These are phyloP conservation scores for Panellus pusillus DNA, from an alignment of 768 basidiomycete genomes.

Conservation along the genomic window DNA sequence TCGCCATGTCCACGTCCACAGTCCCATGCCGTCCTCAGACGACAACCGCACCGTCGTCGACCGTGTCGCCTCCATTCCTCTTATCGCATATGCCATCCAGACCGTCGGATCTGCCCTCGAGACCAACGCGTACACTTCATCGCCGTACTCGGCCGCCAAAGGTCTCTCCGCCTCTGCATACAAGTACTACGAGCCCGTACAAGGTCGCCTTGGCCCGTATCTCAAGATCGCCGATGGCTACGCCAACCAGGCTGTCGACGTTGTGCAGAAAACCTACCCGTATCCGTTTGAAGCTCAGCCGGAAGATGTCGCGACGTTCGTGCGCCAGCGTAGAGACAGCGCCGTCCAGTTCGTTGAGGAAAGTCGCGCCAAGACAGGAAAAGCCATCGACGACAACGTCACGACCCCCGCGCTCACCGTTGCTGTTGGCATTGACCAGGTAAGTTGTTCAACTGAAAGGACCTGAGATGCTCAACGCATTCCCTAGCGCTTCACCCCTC, in stretches of 20 bases:
- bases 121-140: slow-evolving; percentile 59
- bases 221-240: slow-evolving; percentile 59
- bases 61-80: slow-evolving; percentile 72
- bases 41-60: slow-evolving; percentile 63
- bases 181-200: slow-evolving; percentile 64
- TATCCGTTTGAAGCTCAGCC: slow-evolving; percentile 75
- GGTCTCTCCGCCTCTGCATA: slow-evolving; percentile 58
- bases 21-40: slow-evolving; percentile 21
- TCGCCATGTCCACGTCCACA: slow-evolving; percentile 17
- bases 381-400: slow-evolving; percentile 66
- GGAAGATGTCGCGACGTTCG: slow-evolving; percentile 63
- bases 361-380: slow-evolving; percentile 43
- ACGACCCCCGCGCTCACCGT: slow-evolving; percentile 61
- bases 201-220: slow-evolving; percentile 63
- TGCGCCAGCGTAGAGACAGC: slow-evolving; percentile 56
- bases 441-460: slow-evolving; percentile 23
- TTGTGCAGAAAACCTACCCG: slow-evolving; percentile 70
- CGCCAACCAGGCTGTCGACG: slow-evolving; percentile 72
- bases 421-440: slow-evolving; percentile 73
- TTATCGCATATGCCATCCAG: slow-evolving; percentile 63
- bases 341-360: slow-evolving; percentile 46
- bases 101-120: slow-evolving; percentile 61
- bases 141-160: slow-evolving; percentile 67
- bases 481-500: slow-evolving; percentile 63
- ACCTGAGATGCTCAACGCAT: too few relatives aligned